Conservation (phyloP, 495 filamentous ascomycete species). For the Darksidea phi region DNA sequence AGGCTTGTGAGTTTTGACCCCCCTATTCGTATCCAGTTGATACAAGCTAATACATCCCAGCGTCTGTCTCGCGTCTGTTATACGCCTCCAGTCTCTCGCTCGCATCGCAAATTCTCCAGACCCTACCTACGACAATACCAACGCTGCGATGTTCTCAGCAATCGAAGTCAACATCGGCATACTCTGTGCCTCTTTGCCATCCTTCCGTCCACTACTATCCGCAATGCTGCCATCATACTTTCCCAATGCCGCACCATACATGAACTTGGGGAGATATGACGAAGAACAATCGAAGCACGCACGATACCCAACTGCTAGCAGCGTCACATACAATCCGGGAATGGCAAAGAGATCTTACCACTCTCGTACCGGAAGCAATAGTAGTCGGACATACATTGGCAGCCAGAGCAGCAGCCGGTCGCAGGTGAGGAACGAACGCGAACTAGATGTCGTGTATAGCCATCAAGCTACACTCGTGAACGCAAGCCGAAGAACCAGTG, state of each 20-base stretch:
- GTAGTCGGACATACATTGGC: background rate
- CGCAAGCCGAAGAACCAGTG: background rate
- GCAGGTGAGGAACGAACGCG: background rate
- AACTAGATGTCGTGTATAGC: too few relatives aligned
- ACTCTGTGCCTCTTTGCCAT: conserved; percentile 40
- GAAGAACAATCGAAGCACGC: conserved; percentile 20
- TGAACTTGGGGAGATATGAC: conserved; percentile 5
- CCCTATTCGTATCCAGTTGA: background rate
- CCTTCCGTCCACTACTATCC: conserved; percentile 35
- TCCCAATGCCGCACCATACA: background rate
- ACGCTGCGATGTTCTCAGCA: conserved; percentile 35
- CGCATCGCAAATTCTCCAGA: conserved; percentile 39
- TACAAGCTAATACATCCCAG: conserved; percentile 14
- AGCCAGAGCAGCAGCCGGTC: conserved; percentile 9
- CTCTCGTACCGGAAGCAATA: conserved; percentile 12
- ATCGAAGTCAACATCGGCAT: conserved; percentile 41
- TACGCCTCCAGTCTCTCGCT: conserved; percentile 40
- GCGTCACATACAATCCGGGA: background rate
- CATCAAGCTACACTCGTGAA: too few relatives aligned
- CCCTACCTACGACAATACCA: conserved; percentile 38
- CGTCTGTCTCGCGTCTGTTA: conserved; percentile 39
- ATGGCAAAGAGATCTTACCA: background rate
- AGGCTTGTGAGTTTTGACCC: conserved; percentile 38
- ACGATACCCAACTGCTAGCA: background rate
- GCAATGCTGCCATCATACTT: conserved; percentile 36